Evolutionary conservation across 495 filamentous ascomycete genomes (phyloP).

Genomic region (Tuber borchii): DNA sequence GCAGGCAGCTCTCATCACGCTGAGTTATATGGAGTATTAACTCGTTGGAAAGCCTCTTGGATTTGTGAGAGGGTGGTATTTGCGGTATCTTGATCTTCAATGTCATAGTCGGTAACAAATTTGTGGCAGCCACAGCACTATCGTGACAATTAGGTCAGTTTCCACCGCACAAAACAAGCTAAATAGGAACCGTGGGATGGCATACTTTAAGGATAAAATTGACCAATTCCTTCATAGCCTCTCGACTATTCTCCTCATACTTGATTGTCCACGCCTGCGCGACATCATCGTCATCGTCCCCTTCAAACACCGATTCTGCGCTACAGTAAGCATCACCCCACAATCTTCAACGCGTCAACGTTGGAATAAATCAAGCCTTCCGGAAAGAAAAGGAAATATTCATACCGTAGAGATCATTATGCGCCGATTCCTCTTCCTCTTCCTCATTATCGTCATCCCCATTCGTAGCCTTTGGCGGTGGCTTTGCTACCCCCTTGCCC

Average conservation of each 20-base stretch:
- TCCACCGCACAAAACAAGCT: background rate
- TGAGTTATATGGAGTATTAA: slow-evolving; percentile 41
- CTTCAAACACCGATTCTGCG: slow-evolving; percentile 39
- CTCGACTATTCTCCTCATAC: slow-evolving; percentile 61
- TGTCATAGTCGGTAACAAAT: slow-evolving; percentile 66
- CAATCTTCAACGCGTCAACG: slow-evolving; percentile 11
- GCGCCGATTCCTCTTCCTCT: slow-evolving; percentile 14
- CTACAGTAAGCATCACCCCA: slow-evolving; percentile 33
- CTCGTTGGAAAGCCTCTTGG: slow-evolving; percentile 70
- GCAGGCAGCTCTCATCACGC: background rate
- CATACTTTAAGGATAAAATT: slow-evolving; percentile 72
- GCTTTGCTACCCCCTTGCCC: slow-evolving; percentile 33
- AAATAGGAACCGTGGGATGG: too few species aligned
- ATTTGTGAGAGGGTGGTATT: slow-evolving; percentile 59
- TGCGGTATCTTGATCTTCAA: slow-evolving; percentile 73
- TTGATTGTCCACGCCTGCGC: slow-evolving; percentile 70
- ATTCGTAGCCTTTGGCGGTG: slow-evolving; percentile 35
- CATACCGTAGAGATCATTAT: slow-evolving; percentile 35
- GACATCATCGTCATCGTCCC: slow-evolving; percentile 56
- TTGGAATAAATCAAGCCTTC: background rate
- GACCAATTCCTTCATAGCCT: slow-evolving; percentile 71
- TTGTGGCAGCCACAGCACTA: slow-evolving; percentile 66
- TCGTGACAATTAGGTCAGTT: slow-evolving; percentile 2
- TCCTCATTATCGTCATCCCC: slow-evolving; percentile 28
- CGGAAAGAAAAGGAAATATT: background rate